Base-by-base conservation (phyloP, 805 yeast species). In the Zygotorulaspora florentina region DNA sequence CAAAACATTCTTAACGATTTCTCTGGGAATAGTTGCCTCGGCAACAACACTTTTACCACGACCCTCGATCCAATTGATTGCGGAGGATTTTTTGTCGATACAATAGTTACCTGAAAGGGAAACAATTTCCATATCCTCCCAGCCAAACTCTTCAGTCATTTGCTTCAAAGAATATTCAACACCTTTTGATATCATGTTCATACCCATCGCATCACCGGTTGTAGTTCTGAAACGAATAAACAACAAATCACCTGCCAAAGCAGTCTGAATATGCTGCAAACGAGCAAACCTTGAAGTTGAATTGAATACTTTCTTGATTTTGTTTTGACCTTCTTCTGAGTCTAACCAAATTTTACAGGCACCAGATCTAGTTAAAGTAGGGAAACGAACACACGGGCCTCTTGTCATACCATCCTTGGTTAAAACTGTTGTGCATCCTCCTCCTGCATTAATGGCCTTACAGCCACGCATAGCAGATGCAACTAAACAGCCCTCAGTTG, bases 181-280 rank as follows among this genome's bases (percentile, higher is more conserved):
- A 67, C 99, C 99, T 70, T 93, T 93, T 25, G 98, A 91, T 51
- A 93, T 93, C 99, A 93, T 93, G 67, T 93, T 93, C 99, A 93
- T 93, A 54, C 99, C 99, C 99, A 93, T 93, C 15, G 99, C 99
- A 73, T 93, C 99, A 68, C 99, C 99, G 15, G 99, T 93, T 33
- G 96, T 89, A n/a, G 99, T 95, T 65, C 90, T 81, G 74, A 93
- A 93, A 62, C 99, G 81, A 57, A 93, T 84, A 61, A 79, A 93
- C 58, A 93, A 74, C 56, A 85, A 74, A 40, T 85, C 85, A 26
- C 99, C 99, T 13, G 99, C 99, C 66, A 91, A 73, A 2, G 98
- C 95, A 13, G 97, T 88, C 67, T 88, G 86, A 54, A 91, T 74
- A 57, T 85, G 85, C 67, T 87, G 96, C 60, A 93, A 77, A 62